Base-by-base conservation (phyloP, 2,329 filamentous ascomycete species). In the Botrytis medusae region DNA sequence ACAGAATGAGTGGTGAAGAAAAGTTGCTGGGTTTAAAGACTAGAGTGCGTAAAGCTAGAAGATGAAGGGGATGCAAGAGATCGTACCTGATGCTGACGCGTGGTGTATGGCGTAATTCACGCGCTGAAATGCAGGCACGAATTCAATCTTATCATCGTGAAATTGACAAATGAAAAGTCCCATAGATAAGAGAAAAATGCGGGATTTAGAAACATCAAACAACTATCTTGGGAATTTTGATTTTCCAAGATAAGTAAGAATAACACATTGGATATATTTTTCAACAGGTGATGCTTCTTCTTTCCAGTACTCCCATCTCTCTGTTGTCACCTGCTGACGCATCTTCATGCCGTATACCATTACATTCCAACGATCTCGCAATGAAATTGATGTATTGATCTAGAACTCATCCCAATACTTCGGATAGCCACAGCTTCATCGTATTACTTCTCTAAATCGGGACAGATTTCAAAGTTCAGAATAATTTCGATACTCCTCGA, bases 61-160 rank as follows among this genome's bases (percentile, higher is more conserved):
- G 16, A 42, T 68, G 65, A 68, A 68, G 64, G 34, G 44, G 32
- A 5, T 37, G 34, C 34, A 6, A 18, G 32, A 61, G 60, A 42
- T 42, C 22, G 60, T 42, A 62, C 60, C 60, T 42, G 46, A 68
- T 54, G 25, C 42, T 57, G 48, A 68, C 64, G 34, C 64, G 64
- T 68, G 34, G 46, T 51, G 22, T 34, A 54, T 54, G 64, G 64
- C 34, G 64, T 42, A 40, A 29, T 54, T 42, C 64, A 68, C 46
- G 64, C 46, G 46, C 34, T 68, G 64, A 44, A 1, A 44, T 32
- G 40, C 40, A 63, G n/a, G 40, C 40, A 63, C n/a, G n/a, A 44
- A 63, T 18, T 63, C 16, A 8, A 20, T 42, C 25, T 62, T 40
- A 42, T 62, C 60, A n/a, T 62, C 60, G 60, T 14, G 9, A 62